Conservation (phyloP, 228 moss, liverwort and hornwort genomes). For the Sphagnum fallax region DNA sequence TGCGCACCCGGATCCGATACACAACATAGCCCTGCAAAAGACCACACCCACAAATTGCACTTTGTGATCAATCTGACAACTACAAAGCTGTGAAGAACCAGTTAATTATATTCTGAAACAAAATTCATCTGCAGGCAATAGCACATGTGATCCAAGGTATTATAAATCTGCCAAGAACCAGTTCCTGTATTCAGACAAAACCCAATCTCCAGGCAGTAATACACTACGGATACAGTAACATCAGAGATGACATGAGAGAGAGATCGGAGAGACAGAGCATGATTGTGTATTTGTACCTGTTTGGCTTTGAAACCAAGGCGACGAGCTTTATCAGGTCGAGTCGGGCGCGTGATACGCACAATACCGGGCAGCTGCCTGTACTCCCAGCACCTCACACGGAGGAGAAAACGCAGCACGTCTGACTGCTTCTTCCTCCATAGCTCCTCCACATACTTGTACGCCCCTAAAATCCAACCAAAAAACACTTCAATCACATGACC, state of each 20-base stretch:
- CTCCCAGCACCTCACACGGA: constrained; percentile 93
- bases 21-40: constrained; percentile 66
- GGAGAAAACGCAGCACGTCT: constrained; percentile 78
- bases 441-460: constrained; percentile 94
- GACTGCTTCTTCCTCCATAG: constrained; percentile 96
- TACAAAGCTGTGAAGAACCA: no score
- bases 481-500: no score
- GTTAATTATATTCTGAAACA: no score
- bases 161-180: no score
- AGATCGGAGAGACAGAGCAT: no score
- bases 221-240: no score
- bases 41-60: no score
- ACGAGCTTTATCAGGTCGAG: constrained; percentile 92
- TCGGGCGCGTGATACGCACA: constrained; percentile 81
- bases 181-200: no score
- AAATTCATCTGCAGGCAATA: no score
- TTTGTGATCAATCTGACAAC: no score
- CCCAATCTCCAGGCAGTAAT: no score
- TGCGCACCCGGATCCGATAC: constrained; percentile 75
- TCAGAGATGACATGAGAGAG: neutral
- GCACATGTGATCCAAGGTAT: no score
- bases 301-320: constrained; percentile 93
- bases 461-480: constrained; percentile 20
- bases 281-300: constrained; percentile 32
- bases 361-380: constrained; percentile 86